These are phyloP conservation scores for Trichomonascus vanleenenianus DNA, from an alignment of 805 yeast genomes.

Conservation along the genomic window DNA sequence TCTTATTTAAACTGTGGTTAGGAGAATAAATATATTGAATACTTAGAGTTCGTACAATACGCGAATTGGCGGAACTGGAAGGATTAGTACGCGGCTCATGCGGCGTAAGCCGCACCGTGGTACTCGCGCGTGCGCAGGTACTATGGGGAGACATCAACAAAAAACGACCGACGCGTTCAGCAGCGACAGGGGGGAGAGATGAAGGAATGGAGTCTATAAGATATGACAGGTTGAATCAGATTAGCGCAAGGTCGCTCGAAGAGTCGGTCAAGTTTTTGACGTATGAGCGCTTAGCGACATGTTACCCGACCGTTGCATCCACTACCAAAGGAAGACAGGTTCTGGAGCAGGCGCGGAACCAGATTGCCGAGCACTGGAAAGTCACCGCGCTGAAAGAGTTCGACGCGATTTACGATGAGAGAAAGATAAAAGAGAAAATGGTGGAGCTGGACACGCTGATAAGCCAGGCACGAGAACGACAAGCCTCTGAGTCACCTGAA, in stretches of 20 bases:
- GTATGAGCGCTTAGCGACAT: slow-evolving; percentile 42
- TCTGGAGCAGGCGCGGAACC: slow-evolving; percentile 43
- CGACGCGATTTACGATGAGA: slow-evolving; percentile 44
- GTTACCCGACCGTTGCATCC: slow-evolving; percentile 48
- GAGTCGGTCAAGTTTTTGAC: slow-evolving; percentile 45
- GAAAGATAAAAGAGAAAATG: slow-evolving; percentile 32
- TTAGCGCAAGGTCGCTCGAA: slow-evolving; percentile 46
- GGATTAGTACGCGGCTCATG: no score
- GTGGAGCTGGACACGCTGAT: slow-evolving; percentile 34
- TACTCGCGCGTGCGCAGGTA: no score
- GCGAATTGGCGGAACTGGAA: no score
- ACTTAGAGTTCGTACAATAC: no score
- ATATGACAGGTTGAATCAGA: slow-evolving; percentile 41
- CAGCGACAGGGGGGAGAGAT: no score
- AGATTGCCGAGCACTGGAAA: slow-evolving; percentile 46
- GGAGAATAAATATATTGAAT: no score
- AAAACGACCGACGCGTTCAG: not conserved
- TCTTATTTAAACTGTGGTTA: no score
- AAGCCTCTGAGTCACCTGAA: not conserved
- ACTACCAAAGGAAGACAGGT: slow-evolving; percentile 38
- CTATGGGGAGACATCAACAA: not conserved
- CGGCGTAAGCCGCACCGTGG: no score
- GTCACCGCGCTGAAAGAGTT: slow-evolving; percentile 42
- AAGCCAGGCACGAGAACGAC: slow-evolving; percentile 23
- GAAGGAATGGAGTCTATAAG: slow-evolving; percentile 30